These are phyloP conservation scores for Rheum nobile DNA, from an alignment of 148 eudicot genomes.

Conservation along the genomic window DNA sequence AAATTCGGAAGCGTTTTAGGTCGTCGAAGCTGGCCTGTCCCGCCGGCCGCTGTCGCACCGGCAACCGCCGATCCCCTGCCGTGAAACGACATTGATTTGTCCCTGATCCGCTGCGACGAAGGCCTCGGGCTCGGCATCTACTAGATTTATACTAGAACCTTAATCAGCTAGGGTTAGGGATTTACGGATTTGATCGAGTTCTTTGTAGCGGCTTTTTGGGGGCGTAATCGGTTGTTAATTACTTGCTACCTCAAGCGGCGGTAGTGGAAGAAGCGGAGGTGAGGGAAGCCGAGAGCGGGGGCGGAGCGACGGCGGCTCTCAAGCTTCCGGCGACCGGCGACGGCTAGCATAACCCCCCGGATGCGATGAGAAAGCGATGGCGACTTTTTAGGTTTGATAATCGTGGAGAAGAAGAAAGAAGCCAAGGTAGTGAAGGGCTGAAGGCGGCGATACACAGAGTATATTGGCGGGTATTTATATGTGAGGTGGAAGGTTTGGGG, in stretches of 20 bases:
- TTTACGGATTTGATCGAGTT: background rate
- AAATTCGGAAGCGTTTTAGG: slow-evolving; percentile 4
- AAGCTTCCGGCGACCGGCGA: slow-evolving; percentile 10
- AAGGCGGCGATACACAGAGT: background rate
- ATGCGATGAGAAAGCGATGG: background rate
- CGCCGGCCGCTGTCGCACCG: background rate
- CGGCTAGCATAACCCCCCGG: slow-evolving; percentile 24
- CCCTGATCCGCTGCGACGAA: background rate
- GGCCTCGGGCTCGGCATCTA: slow-evolving; percentile 7
- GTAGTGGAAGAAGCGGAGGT: slow-evolving; percentile 29
- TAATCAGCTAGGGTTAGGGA: slow-evolving; percentile 18
- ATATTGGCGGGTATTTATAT: background rate
- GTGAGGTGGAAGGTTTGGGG: background rate
- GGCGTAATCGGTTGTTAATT: background rate
- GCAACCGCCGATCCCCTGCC: slow-evolving; percentile 12
- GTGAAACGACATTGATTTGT: slow-evolving; percentile 37
- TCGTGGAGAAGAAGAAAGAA: background rate
- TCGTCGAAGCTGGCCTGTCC: background rate
- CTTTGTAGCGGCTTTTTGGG: background rate
- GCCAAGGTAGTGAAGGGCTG: background rate
- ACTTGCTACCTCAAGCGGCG: slow-evolving; percentile 25
- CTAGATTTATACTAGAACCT: background rate
- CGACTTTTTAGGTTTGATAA: background rate
- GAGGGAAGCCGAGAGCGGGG: slow-evolving; percentile 27
- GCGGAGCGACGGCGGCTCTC: slow-evolving; percentile 24